phyloP scores from a whole-genome alignment of 2,329 filamentous ascomycete genomes.

The Pseudovirgaria hyperparasitica region DNA sequence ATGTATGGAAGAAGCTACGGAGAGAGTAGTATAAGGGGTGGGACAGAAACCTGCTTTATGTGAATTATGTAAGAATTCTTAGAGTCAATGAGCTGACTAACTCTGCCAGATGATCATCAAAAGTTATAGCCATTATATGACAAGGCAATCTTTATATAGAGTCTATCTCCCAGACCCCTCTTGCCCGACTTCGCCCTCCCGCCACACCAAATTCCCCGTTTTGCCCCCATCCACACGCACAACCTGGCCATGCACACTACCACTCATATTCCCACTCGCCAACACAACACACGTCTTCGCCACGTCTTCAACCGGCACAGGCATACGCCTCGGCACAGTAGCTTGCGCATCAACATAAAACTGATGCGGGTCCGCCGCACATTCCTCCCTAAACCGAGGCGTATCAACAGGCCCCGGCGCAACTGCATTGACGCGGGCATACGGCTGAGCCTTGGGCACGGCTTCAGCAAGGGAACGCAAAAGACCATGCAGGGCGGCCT shows the following conservation, averaged over 20 bases:
- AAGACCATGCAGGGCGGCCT: too few relatives aligned
- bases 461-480: too few relatives aligned
- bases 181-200: conserved; percentile 24
- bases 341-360: conserved; percentile 30
- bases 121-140: too few relatives aligned
- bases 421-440: conserved; percentile 30
- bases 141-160: conserved; percentile 1
- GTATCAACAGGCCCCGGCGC: conserved; percentile 36
- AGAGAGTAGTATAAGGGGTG: too few relatives aligned
- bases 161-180: too few relatives aligned
- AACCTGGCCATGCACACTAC: conserved; percentile 31
- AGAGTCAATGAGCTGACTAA: too few relatives aligned
- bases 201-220: conserved; percentile 30
- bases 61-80: too few relatives aligned
- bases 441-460: too few relatives aligned
- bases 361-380: conserved; percentile 24
- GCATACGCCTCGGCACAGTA: conserved; percentile 26
- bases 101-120: too few relatives aligned
- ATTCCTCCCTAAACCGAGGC: conserved; percentile 29
- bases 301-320: conserved; percentile 27
- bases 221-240: conserved; percentile 35
- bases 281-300: conserved; percentile 33
- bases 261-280: conserved; percentile 34
- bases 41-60: too few relatives aligned
- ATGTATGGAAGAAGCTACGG: too few relatives aligned